Conservation (phyloP, 805 yeast genomes). For the Sugiyamaella lignohabitans region DNA sequence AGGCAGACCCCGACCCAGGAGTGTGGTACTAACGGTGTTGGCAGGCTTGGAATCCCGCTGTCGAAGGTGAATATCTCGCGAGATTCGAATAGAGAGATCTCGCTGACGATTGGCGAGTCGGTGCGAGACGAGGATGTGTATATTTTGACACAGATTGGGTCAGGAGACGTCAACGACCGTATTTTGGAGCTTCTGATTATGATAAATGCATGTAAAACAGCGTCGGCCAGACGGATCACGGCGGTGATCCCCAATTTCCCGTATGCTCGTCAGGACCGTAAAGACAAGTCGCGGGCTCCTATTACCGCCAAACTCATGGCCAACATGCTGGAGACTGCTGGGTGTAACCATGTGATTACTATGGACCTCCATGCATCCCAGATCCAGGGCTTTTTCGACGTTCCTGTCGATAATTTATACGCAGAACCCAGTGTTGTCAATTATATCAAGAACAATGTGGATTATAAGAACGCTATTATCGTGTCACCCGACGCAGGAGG, state of each 20-base stretch:
- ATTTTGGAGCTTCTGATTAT: constrained; percentile 82
- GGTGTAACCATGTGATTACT: constrained; percentile 93
- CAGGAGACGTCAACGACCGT: constrained; percentile 79
- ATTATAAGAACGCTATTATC: constrained; percentile 56
- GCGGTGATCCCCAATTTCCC: constrained; percentile 96
- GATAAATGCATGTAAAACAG: constrained; percentile 91
- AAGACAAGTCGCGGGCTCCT: constrained; percentile 94
- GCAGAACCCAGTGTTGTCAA: constrained; percentile 90
- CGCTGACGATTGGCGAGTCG: constrained; percentile 81
- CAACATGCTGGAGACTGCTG: constrained; percentile 87
- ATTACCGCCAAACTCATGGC: constrained; percentile 95
- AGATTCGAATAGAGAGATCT: constrained; percentile 79
- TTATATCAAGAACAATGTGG: constrained; percentile 65
- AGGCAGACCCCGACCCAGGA: no score
- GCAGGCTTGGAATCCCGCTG: constrained; percentile 55
- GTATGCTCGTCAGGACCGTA: constrained; percentile 95
- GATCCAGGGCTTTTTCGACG: constrained; percentile 93
- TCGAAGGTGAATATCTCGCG: constrained; percentile 75
- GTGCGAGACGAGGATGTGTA: constrained; percentile 80
- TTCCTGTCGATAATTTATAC: constrained; percentile 93
- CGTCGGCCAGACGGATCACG: constrained; percentile 90
- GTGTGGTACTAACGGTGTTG: no score
- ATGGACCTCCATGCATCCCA: constrained; percentile 98
- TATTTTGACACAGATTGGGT: constrained; percentile 60
- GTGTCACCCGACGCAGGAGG: constrained; percentile 99